A percentile compares a stretch with the other conserved stretches of the same genome.
phyloP scores from a whole-genome alignment of 495 filamentous ascomycete genomes.

The Penicillium psychrofluorescens region DNA sequence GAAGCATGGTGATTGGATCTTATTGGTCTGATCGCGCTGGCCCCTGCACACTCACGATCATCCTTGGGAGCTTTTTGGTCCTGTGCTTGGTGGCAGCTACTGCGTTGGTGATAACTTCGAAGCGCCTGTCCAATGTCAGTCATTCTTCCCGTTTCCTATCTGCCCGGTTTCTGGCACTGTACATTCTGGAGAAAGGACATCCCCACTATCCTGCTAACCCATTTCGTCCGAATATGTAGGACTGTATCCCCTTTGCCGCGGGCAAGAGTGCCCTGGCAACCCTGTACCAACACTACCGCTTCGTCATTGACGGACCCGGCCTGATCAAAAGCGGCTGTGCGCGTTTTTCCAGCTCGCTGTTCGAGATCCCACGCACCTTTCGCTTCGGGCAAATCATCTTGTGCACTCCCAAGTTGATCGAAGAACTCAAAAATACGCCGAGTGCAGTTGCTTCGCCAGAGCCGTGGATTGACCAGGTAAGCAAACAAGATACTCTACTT shows the following conservation, averaged over 20 bases:
- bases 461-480: constrained; percentile 22
- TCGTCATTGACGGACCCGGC: constrained; percentile 12
- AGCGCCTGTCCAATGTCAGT: constrained; percentile 12
- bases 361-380: constrained; percentile 21
- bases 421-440: constrained; percentile 12
- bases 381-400: constrained; percentile 17
- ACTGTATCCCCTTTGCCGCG: constrained; percentile 5
- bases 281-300: constrained; percentile 15
- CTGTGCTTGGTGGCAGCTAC: not conserved
- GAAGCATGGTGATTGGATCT: too few relatives aligned
- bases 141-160: not conserved
- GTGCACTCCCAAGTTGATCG: constrained; percentile 14
- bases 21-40: not conserved
- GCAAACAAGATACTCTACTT: not conserved
- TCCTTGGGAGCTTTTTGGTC: not conserved
- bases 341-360: constrained; percentile 8
- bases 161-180: not conserved
- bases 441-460: constrained; percentile 13
- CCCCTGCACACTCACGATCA: not conserved
- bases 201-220: not conserved
- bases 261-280: constrained; percentile 5
- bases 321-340: constrained; percentile 12
- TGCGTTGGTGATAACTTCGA: constrained; percentile 9
- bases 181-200: not conserved
- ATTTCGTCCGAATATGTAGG: not conserved